Evolutionary conservation across 2,329 filamentous ascomycete species (phyloP), one percentile per base, ranked within the genome.

Genomic region (Penicillium corylophilum): DNA sequence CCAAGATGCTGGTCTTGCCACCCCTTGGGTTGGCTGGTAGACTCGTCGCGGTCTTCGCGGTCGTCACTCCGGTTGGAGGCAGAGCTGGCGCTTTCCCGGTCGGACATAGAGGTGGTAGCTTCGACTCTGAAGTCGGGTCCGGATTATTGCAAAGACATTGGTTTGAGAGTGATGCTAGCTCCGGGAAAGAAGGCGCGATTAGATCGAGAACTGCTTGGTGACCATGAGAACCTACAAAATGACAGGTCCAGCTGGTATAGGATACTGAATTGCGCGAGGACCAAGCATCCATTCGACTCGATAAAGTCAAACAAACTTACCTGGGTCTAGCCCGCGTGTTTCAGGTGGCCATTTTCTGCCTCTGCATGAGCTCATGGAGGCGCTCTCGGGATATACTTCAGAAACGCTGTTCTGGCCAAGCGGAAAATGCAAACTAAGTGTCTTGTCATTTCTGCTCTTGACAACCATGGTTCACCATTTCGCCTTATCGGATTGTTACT

Each of bases 291-390:
- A n/a, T n/a, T n/a, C n/a, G n/a, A n/a, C n/a, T n/a, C 16, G 2
- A 4, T 9, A 36, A 36, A 18, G 8, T 10, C 12, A 4, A 36
- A 16, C n/a, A 3, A 6, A 7, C 33, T 18, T 20, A 7, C 33
- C 33, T 7, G n/a, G 33, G 8, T n/a, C 35, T 5, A 2, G 2
- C 20, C 35, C 9, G 18, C 16, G 9, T 16, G 35, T 16, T n/a
- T n/a, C 31, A 9, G 9, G 46, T 52, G 26, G 45, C 46, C 41
- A 53, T 22, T 48, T 48, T 22, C 8, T 41, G 10, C 16, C 7
- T 18, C 24, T 31, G 4, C 6, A 53, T 49, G 50, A 53, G 50
- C 28, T 53, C 50, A 53, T 49, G 36, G 41, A 44, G 45, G 46
- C 46, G 36, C 16, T 5, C 20, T 9, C 36, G 33, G 50, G 35